Evolutionary conservation across 139 green algal genomes (phyloP).

Genomic region (Mesostigma viride): DNA sequence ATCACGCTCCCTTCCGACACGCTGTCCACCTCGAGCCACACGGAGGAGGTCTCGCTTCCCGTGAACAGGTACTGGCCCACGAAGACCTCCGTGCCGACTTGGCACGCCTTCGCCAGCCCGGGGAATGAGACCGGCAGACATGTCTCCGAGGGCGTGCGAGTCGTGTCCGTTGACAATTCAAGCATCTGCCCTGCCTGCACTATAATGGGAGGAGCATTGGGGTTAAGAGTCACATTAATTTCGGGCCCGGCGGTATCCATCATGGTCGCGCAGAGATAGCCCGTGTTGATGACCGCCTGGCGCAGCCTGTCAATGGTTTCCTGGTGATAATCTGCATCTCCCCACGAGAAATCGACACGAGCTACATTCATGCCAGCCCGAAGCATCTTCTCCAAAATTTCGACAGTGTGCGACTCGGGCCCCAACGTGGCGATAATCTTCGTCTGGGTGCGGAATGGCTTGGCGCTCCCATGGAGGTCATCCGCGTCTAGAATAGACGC

Average conservation of each 20-base stretch:
- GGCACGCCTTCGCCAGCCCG: slow-evolving; percentile 10
- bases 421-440: slow-evolving; percentile 94
- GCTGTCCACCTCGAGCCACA: slow-evolving; percentile 28
- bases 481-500: too few relatives aligned
- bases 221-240: slow-evolving; percentile 20
- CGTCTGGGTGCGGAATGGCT: too few relatives aligned
- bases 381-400: slow-evolving; percentile 77
- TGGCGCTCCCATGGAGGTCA: too few relatives aligned
- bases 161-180: slow-evolving; percentile 9
- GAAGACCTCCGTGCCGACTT: slow-evolving; percentile 19
- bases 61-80: slow-evolving; percentile 39
- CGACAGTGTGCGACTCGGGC: slow-evolving; percentile 59
- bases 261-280: slow-evolving; percentile 88
- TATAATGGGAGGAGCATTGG: neutral
- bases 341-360: slow-evolving; percentile 93
- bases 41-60: slow-evolving; percentile 32
- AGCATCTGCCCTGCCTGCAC: slow-evolving; percentile 11
- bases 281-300: slow-evolving; percentile 58
- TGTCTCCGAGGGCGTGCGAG: neutral
- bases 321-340: slow-evolving; percentile 88
- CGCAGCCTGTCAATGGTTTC: slow-evolving; percentile 82
- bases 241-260: slow-evolving; percentile 28
- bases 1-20: slow-evolving; percentile 37
- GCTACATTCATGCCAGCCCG: slow-evolving; percentile 81
- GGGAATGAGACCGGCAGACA: slow-evolving; percentile 20